Base-by-base conservation (phyloP, 345 rosid genomes). In the Salix koriyanagi region DNA sequence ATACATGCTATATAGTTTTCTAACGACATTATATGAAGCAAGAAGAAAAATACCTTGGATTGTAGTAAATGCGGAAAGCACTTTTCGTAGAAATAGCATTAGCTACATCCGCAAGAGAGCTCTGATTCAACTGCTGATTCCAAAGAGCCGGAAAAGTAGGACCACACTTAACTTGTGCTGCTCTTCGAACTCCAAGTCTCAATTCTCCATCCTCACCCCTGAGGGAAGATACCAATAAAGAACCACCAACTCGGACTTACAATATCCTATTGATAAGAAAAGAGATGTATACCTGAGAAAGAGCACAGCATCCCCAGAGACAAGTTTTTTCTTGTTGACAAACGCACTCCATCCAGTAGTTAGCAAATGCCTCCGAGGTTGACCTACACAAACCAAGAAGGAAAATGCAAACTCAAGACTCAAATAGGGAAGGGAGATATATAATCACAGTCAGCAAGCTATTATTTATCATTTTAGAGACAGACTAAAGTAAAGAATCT, bases 281-380 rank as follows among this genome's bases (percentile, higher is more conserved):
- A 32, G 50, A 19, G 32, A 65, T 39, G 25, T 21, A 16, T 82
- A 94, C 99, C 98, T 91, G 25, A 94, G 94, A 82, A 96, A 96
- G 69, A 96, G 97, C 74, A 96, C 97, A 58, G 98, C 99, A 87
- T 96, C 99, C 79, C 99, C 99, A 21, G 98, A 92, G 61, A 96
- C 96, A 68, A 96, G 97, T 81, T 94, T 94, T 91, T 96, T 96
- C 92, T 88, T 92, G 82, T 96, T 96, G 6, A 96, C 98, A 82
- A 96, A 96, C 26, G 94, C 95, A 84, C 97, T 96, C 99, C 99
- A 96, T 58, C 99, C 99, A 9, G 98, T 96, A 8, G 99, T 96
- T 19, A 96, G 97, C 92, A 96, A 86, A 84, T 96, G 99, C 86
- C 99, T 89, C 77, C 98, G 90, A 21, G 99, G 99, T 85, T 94